Percentiles rank a stretch among this genome's conserved stretches.
Evolutionary conservation across 768 basidiomycete genomes (phyloP).

Genomic region (Hortiboletus flavorubellus): DNA sequence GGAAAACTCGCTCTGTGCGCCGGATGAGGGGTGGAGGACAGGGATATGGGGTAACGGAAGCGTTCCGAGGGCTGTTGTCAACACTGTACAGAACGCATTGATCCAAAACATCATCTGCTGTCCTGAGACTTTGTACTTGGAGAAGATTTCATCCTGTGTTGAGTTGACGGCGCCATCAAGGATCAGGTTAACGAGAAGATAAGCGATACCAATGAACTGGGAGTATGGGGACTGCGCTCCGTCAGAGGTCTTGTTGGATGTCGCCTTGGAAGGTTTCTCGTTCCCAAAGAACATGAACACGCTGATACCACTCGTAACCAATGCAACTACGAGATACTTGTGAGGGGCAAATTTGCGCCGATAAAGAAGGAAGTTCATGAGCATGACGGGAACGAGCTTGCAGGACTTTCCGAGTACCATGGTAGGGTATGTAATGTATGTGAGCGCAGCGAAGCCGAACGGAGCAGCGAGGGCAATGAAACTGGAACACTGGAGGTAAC

Average conservation of each 20-base stretch:
- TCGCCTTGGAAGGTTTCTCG: conserved; percentile 41
- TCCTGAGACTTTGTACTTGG: conserved; percentile 67
- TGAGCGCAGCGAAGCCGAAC: conserved; percentile 92
- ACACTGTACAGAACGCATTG: conserved; percentile 77
- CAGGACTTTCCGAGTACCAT: conserved; percentile 99
- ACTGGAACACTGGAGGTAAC: conserved; percentile 80
- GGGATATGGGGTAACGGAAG: conserved; percentile 81
- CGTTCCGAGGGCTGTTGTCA: conserved; percentile 65
- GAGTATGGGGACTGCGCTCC: conserved; percentile 41
- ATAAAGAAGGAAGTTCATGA: conserved; percentile 96
- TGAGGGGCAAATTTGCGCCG: conserved; percentile 88
- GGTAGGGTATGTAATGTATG: conserved; percentile 96
- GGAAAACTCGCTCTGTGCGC: conserved; percentile 58
- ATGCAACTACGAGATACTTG: conserved; percentile 93
- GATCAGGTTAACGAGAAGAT: conserved; percentile 81
- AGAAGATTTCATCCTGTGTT: conserved; percentile 96
- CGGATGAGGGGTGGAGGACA: conserved; percentile 67
- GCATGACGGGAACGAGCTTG: conserved; percentile 97
- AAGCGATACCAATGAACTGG: conserved; percentile 66
- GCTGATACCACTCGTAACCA: conserved; percentile 89
- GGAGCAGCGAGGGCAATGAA: conserved; percentile 91
- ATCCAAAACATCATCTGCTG: conserved; percentile 99
- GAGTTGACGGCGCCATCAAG: conserved; percentile 94
- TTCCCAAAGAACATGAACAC: conserved; percentile 90
- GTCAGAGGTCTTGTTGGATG: conserved; percentile 32